Evolutionary conservation across 805 yeast genomes (phyloP).

Genomic region (Dipodascopsis uninucleata): DNA sequence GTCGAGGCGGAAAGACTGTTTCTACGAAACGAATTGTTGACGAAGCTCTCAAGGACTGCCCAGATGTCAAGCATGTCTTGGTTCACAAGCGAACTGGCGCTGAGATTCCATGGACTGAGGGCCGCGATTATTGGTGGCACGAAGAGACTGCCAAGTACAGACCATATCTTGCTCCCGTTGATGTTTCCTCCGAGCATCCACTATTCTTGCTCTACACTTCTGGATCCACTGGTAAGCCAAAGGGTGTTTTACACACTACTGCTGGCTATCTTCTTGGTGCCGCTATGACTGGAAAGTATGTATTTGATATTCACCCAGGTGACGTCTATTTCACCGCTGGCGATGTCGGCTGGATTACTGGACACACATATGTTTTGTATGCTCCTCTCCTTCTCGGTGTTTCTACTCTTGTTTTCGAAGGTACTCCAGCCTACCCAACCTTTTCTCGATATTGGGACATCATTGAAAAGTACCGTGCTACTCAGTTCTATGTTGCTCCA

Average conservation of each 20-base stretch:
- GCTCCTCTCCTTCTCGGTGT: conserved; percentile 90
- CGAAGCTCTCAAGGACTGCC: conserved; percentile 77
- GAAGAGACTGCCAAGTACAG: conserved; percentile 79
- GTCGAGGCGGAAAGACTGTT: conserved; percentile 91
- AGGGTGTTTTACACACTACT: conserved; percentile 93
- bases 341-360: conserved; percentile 99
- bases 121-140: conserved; percentile 95
- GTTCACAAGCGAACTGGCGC: conserved; percentile 87
- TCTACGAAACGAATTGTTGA: conserved; percentile 92
- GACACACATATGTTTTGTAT: conserved; percentile 92
- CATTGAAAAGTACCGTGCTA: conserved; percentile 83
- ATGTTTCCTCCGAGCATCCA: conserved; percentile 91
- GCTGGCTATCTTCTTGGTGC: conserved; percentile 96
- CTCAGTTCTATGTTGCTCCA: conserved; percentile 97
- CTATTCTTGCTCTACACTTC: conserved; percentile 92
- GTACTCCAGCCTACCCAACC: conserved; percentile 96
- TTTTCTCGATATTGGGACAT: conserved; percentile 96
- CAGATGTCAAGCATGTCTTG: conserved; percentile 69
- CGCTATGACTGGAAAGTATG: conserved; percentile 83
- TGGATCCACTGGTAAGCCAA: conserved; percentile 97
- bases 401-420: conserved; percentile 90
- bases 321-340: conserved; percentile 95
- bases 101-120: conserved; percentile 64
- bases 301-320: conserved; percentile 85
- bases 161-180: conserved; percentile 79